Percentiles rank a stretch among this genome's conserved stretches.
phyloP scores from a whole-genome alignment of 2,329 filamentous ascomycete genomes.

The Chrysoporthe deuterocubensis region DNA sequence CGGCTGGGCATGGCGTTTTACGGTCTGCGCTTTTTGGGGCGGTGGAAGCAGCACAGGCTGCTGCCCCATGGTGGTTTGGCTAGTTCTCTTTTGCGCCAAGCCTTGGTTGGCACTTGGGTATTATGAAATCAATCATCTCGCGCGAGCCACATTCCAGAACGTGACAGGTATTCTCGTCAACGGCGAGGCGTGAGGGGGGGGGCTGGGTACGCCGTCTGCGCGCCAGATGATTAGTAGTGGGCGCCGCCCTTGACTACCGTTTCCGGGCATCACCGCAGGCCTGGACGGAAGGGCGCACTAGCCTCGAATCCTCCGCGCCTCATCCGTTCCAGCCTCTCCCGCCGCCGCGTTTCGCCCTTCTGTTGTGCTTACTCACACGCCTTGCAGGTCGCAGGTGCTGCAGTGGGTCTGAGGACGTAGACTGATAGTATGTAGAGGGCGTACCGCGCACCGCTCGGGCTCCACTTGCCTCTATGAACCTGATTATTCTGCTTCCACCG shows the following conservation, averaged over 20 bases:
- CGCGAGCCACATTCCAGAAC: too few species aligned
- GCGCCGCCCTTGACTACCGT: neutral
- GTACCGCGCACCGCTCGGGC: too few species aligned
- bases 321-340: neutral
- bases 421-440: neutral
- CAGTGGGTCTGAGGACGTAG: neutral
- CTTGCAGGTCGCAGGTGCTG: neutral
- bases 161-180: too few species aligned
- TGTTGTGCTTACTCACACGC: neutral
- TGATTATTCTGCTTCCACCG: neutral
- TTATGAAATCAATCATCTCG: neutral
- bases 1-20: neutral
- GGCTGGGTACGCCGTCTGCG: too few species aligned
- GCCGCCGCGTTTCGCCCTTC: neutral
- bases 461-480: too few species aligned
- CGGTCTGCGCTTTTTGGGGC: neutral
- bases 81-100: neutral
- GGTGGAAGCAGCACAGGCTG: neutral
- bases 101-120: neutral
- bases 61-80: neutral
- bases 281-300: neutral
- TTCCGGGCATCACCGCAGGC: neutral
- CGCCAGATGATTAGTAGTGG: too few species aligned
- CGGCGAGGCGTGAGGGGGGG: too few species aligned
- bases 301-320: neutral